These are phyloP conservation scores for Vanrija sp. DNA, from an alignment of 1,284 basidiomycete genomes.

Conservation along the genomic window DNA sequence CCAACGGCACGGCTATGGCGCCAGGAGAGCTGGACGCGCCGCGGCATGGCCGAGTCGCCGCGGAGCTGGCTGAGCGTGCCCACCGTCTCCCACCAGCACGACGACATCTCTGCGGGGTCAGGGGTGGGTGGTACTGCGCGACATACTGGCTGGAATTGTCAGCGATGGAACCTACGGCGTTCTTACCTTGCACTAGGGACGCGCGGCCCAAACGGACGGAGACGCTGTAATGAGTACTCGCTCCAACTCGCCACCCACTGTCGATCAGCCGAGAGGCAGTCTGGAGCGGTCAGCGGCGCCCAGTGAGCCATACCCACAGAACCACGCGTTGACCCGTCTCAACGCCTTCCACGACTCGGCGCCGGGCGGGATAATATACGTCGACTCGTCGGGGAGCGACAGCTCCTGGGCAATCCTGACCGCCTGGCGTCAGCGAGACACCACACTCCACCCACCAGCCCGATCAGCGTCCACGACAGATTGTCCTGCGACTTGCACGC, in stretches of 20 bases:
- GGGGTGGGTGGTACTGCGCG: too few relatives aligned
- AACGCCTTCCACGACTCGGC: slow-evolving; percentile 7
- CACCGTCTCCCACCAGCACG: slow-evolving; percentile 16
- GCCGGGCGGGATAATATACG: slow-evolving; percentile 7
- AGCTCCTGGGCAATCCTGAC: slow-evolving; percentile 19
- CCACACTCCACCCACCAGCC: slow-evolving; percentile 5
- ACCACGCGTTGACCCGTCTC: slow-evolving; percentile 15
- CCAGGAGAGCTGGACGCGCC: slow-evolving; percentile 2
- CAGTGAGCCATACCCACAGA: slow-evolving; percentile 5
- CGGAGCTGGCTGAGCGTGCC: slow-evolving; percentile 2
- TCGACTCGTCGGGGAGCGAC: slow-evolving; percentile 16
- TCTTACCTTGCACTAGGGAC: slow-evolving; percentile 10
- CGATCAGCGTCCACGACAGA: slow-evolving; percentile 18
- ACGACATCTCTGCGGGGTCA: not conserved
- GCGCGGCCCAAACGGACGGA: slow-evolving; percentile 15
- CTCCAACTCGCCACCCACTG: slow-evolving; percentile 2
- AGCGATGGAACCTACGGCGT: not conserved
- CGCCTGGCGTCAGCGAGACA: slow-evolving; percentile 1
- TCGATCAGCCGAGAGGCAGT: slow-evolving; percentile 18
- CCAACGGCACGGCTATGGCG: slow-evolving; percentile 11
- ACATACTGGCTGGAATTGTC: slow-evolving; percentile 6
- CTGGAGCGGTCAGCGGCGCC: slow-evolving; percentile 6
- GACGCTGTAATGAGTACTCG: slow-evolving; percentile 6
- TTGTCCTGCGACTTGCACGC: slow-evolving; percentile 18
- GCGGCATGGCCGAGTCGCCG: slow-evolving; percentile 7